Conservation (phyloP, 768 basidiomycete species). For the Rubroboletus satanas region DNA sequence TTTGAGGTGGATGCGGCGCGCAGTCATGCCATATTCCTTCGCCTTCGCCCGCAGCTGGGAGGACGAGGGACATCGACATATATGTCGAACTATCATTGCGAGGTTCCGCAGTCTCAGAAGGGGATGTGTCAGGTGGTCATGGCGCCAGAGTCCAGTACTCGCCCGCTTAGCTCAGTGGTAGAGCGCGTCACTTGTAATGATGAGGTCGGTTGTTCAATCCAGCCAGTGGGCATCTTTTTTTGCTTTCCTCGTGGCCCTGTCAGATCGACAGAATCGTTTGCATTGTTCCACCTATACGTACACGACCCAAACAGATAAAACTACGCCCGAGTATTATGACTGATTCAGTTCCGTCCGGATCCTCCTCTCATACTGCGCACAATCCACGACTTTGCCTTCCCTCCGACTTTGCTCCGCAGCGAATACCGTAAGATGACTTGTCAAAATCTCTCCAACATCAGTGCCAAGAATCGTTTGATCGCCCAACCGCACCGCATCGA, state of each 20-base stretch:
- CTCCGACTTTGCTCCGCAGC: conserved; percentile 77
- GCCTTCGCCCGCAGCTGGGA: neutral
- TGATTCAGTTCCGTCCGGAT: conserved; percentile 35
- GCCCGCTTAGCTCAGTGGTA: conserved; percentile 45
- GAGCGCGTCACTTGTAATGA: conserved; percentile 45
- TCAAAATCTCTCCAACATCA: conserved; percentile 62
- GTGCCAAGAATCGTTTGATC: conserved; percentile 67
- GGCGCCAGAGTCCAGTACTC: fast-evolving
- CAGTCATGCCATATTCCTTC: neutral
- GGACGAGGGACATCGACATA: neutral
- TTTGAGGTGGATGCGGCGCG: neutral
- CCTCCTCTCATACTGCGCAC: conserved; percentile 56
- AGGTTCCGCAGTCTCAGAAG: neutral
- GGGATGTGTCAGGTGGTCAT: neutral
- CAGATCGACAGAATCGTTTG: neutral
- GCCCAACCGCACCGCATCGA: conserved; percentile 65
- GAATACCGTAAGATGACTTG: conserved; percentile 81
- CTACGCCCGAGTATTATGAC: neutral
- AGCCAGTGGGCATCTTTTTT: conserved; percentile 36
- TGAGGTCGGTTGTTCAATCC: conserved; percentile 46
- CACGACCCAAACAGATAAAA: neutral
- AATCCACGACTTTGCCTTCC: conserved; percentile 68
- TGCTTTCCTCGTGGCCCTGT: neutral
- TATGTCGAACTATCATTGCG: neutral
- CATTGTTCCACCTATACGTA: neutral